Conservation (phyloP, 2,329 filamentous ascomycete species). For the Paecilomyces dactylethromorphus region DNA sequence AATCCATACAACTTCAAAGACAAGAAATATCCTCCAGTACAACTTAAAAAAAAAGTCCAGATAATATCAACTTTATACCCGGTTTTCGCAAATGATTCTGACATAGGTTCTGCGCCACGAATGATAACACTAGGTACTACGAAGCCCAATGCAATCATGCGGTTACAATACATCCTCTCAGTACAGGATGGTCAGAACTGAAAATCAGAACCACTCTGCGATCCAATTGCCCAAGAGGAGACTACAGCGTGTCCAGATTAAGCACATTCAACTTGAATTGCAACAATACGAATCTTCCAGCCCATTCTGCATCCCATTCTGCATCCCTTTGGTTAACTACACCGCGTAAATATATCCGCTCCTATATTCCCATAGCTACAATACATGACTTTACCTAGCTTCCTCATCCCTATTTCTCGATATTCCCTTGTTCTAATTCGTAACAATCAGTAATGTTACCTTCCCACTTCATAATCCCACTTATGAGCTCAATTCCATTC, state of each 20-base stretch:
- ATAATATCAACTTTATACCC: background rate
- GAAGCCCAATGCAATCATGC: background rate
- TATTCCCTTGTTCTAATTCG: too few species aligned
- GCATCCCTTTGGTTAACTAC: too few species aligned
- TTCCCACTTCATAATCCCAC: too few species aligned
- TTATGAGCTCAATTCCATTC: too few species aligned
- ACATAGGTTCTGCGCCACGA: background rate
- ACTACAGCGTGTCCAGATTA: background rate
- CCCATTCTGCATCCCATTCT: too few species aligned
- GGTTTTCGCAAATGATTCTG: background rate
- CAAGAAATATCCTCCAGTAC: background rate
- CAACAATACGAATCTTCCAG: too few species aligned
- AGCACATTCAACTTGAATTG: too few species aligned
- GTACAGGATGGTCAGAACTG: background rate
- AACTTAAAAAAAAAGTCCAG: background rate
- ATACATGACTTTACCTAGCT: too few species aligned
- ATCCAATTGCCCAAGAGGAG: background rate
- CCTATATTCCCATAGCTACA: too few species aligned
- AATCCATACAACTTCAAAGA: constrained; percentile 23
- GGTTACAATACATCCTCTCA: background rate
- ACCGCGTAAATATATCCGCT: too few species aligned
- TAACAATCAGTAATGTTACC: too few species aligned
- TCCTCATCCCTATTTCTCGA: too few species aligned
- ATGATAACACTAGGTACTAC: background rate
- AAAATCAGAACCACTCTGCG: background rate